Base-by-base conservation (phyloP, 2,329 filamentous ascomycete species). In the Drechmeria coniospora region DNA sequence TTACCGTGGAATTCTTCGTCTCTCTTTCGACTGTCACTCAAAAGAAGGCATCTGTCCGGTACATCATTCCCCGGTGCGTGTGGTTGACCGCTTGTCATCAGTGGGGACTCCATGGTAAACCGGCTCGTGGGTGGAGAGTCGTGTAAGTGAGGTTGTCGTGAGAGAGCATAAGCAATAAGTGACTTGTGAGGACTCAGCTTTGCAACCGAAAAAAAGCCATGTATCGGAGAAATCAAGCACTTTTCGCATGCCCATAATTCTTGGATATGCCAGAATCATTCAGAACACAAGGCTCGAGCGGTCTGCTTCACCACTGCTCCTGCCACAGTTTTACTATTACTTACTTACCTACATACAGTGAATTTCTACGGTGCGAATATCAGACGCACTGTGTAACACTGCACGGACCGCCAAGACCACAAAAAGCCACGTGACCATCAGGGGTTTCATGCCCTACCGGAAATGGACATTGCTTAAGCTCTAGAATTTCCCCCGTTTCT, bases 371-470 rank as follows among this genome's bases (percentile, higher is more conserved):
- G 28, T 29, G 18, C 13, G 16, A 11, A 14, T n/a, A 20, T 10
- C 11, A 9, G 8, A 28, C 6, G n/a, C 14, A 16, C 23, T n/a
- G 15, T 17, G 9, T 17, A n/a, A n/a, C n/a, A 4, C 8, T 21
- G 28, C 22, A 32, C 24, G 27, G 27, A 21, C 25, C 26, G 8
- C n/a, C 14, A 17, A 10, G 15, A 30, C 18, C 15, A 28, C 10
- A 13, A 21, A 16, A 7, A 10, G 8, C 32, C 51, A 54, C 51
- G 51, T 54, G 51, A 43, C 27, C 16, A 23, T 27, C 34, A 38
- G 43, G 51, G 50, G 50, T 39, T 54, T 42, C 40, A 36, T 51
- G 47, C 51, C 50, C 50, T 54, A 54, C 43, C 38, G 26, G 8
- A 17, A 17, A 32, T 37, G 15, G 18, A 26, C 33, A 35, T 46